Evolutionary conservation across 768 basidiomycete species (phyloP), one percentile per base, ranked within the genome.

Genomic region (Russula sp.): DNA sequence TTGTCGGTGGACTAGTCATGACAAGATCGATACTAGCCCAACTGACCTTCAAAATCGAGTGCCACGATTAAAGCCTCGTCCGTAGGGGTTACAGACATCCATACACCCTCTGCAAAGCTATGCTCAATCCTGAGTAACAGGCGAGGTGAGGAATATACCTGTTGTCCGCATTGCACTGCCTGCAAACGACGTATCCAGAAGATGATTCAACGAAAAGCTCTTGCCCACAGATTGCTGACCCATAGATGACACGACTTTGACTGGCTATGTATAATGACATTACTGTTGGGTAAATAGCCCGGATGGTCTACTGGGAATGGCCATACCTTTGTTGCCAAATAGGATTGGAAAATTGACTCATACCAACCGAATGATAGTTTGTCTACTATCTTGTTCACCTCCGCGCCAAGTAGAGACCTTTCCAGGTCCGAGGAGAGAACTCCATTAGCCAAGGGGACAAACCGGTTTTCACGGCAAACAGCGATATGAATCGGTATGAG

Each of bases 181-280:
- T 9, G 83, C 83, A 66, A 87, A 86, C 0, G 85, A 86, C 0
- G 84, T 84, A 66, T 86, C 85, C 0, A 77, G 78, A 6, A 87
- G 74, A 64, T 86, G 85, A 56, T 86, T 85, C 42, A 86, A 69
- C 0, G 80, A 73, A 57, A 78, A 86, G 56, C 79, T 82, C 66
- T 85, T 85, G 0, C 84, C 85, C 1, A 86, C 84, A 0, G 83
- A 85, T 68, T 86, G 85, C 68, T 85, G 84, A 0, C 84, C 84
- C 85, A 86, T 85, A 0, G 85, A 86, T 0, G 84, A 84, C 1
- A 86, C 84, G 3, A 86, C 85, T 65, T 78, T 80, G 14, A 86
- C 84, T 2, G 83, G 84, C 82, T 85, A 53, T 14, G 32, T 8
- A 13, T 8, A 13, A 48, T 44, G 50, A 45, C 50, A 6, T 54